Evolutionary conservation across 768 basidiomycete species (phyloP).

Genomic region (Gelatoporia subvermispora): DNA sequence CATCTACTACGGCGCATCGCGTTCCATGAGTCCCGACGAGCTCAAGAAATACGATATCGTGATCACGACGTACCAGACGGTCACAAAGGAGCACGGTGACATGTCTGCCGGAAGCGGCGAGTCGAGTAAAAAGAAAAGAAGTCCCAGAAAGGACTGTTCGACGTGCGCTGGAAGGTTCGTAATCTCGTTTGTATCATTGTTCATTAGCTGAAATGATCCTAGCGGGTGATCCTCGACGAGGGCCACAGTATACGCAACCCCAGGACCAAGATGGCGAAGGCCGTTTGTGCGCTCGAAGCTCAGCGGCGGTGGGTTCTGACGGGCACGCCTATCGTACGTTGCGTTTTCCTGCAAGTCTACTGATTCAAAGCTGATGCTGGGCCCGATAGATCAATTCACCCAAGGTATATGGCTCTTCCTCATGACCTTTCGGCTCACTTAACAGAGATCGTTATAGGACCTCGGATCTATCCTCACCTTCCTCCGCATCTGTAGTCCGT

Average conservation of each 20-base stretch:
- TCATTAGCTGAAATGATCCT: background rate
- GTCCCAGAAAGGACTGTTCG: conserved; percentile 52
- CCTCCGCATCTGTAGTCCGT: conserved; percentile 76
- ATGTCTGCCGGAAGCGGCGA: conserved; percentile 25
- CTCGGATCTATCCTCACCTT: conserved; percentile 84
- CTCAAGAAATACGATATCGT: conserved; percentile 71
- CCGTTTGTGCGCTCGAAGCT: conserved; percentile 56
- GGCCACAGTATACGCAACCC: conserved; percentile 86
- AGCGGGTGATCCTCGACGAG: conserved; percentile 85
- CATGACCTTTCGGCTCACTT: background rate
- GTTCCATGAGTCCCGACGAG: conserved; percentile 51
- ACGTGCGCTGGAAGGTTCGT: conserved; percentile 76
- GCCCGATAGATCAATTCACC: conserved; percentile 71
- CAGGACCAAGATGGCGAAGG: conserved; percentile 77
- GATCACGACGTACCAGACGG: conserved; percentile 79
- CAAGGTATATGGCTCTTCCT: conserved; percentile 33
- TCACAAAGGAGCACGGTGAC: conserved; percentile 48
- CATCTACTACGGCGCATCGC: conserved; percentile 71
- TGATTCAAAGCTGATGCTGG: background rate
- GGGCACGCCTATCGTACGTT: conserved; percentile 85
- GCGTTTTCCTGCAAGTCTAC: background rate
- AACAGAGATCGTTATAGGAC: conserved; percentile 44
- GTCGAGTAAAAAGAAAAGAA: conserved; percentile 59
- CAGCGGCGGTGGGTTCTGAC: conserved; percentile 77
- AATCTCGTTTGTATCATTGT: background rate